Percentiles rank a stretch among this genome's conserved stretches.
These are phyloP conservation scores for sweet orange (Citrus sinensis) DNA, from an alignment of 345 rosid species.

Conservation along the genomic window DNA sequence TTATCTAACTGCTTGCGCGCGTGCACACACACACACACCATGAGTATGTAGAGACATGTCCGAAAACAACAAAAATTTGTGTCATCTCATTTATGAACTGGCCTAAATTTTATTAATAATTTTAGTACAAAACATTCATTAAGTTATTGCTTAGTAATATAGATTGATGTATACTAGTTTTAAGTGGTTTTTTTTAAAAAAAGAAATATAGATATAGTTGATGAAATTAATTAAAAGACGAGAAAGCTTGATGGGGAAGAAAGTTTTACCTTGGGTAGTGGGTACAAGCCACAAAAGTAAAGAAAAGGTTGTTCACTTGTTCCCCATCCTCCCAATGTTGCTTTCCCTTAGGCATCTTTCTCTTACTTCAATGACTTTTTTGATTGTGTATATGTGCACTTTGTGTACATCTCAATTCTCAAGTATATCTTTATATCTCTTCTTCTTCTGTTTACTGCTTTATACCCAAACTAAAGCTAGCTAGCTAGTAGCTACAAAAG, in stretches of 20 bases:
- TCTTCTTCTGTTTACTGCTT: background rate
- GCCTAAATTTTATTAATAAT: no score
- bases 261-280: background rate
- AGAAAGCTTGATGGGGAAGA: constrained; percentile 21
- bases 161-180: no score
- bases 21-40: background rate
- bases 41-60: background rate
- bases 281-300: background rate
- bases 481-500: background rate
- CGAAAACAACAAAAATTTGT: background rate
- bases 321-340: constrained; percentile 17
- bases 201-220: background rate
- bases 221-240: background rate
- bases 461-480: background rate
- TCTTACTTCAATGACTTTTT: constrained; percentile 25
- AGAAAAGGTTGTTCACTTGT: constrained; percentile 24
- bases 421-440: background rate
- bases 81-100: background rate
- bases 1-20: background rate
- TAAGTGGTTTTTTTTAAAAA: background rate
- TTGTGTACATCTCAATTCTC: constrained; percentile 25
- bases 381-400: constrained; percentile 8
- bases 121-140: background rate
- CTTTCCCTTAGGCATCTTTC: constrained; percentile 23
- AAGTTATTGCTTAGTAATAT: background rate